Percentiles rank a stretch among this genome's conserved stretches.
Conservation (phyloP, 176 grass and related monocot genomes). For the Rhipidocladum racemiflorum region DNA sequence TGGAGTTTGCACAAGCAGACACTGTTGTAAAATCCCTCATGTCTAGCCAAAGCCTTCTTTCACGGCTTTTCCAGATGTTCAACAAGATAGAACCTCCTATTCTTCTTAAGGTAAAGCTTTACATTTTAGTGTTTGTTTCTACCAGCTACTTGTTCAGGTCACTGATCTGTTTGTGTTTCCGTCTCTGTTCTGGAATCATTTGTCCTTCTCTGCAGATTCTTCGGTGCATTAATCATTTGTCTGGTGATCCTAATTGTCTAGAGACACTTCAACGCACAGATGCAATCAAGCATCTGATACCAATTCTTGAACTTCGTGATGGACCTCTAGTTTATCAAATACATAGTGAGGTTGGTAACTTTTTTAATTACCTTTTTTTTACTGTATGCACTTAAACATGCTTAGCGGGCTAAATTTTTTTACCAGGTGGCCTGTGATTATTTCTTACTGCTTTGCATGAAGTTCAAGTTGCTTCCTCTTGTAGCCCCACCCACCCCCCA, state of each 20-base stretch:
- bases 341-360: conserved; percentile 68
- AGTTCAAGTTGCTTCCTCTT: not conserved
- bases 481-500: not conserved
- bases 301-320: conserved; percentile 90
- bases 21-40: conserved; percentile 81
- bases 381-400: not conserved
- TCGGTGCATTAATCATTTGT: conserved; percentile 97
- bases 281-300: conserved; percentile 98
- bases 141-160: conserved; percentile 24
- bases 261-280: conserved; percentile 96
- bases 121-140: conserved; percentile 11
- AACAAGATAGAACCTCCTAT: conserved; percentile 95
- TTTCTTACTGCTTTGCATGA: not conserved
- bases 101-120: conserved; percentile 76
- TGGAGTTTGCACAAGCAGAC: conserved; percentile 95
- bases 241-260: conserved; percentile 93
- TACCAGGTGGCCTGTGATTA: not conserved
- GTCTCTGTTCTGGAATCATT: conserved; percentile 23
- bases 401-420: not conserved
- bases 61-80: conserved; percentile 97
- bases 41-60: conserved; percentile 77
- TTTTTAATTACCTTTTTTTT: not conserved
- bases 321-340: conserved; percentile 89
- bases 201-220: conserved; percentile 63
- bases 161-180: conserved; percentile 18